Base-by-base conservation (phyloP, 2,329 filamentous ascomycete species). In the Penicillium janthinellum region DNA sequence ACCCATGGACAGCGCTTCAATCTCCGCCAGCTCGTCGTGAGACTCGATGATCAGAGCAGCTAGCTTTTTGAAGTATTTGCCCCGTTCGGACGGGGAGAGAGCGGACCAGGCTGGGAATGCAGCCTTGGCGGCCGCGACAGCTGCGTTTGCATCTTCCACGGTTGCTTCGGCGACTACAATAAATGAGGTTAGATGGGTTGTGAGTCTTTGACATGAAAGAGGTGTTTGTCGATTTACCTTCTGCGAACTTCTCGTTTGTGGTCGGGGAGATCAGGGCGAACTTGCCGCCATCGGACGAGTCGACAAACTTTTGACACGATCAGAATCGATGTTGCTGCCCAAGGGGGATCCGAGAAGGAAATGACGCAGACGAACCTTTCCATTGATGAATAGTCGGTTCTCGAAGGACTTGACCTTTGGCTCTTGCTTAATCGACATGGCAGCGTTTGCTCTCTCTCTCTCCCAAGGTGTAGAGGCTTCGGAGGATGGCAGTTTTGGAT, bases 1-100 rank as follows among this genome's bases (percentile, higher is more conserved):
- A 4, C 74, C 74, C 70, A 74, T 75, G 2, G 70, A 74, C 4
- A 72, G 57, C 2, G 74, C 73, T 50, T 77, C 73, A 0, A 77
- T 61, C 17, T 67, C 54, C 5, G 73, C 70, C 4, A 76, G 61
- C 38, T 74, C 70, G 14, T 65, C 57, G 15, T 65, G 57, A 10
- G 60, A 60, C 34, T 69, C 62, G 4, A 56, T 50, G 39, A 76
- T 64, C 20, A 72, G 48, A 17, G 31, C 54, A 4, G 73, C 70
- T 8, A 75, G 64, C 47, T 71, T 73, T 45, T 67, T 72, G 53
- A 74, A 47, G n/a, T 68, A 68, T 3, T n/a, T 59, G 0, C 69
- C 71, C 6, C 73, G 56, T 4, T 67, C 58, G 14, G 54, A 31
- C 1, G 71, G 67, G 2, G 64, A 48, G 3, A 66, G 56, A 10